A percentile compares a stretch with the other conserved stretches of the same genome.
phyloP scores from a whole-genome alignment of 108 stramenopile genomes.

The Epithemia pelagica region DNA sequence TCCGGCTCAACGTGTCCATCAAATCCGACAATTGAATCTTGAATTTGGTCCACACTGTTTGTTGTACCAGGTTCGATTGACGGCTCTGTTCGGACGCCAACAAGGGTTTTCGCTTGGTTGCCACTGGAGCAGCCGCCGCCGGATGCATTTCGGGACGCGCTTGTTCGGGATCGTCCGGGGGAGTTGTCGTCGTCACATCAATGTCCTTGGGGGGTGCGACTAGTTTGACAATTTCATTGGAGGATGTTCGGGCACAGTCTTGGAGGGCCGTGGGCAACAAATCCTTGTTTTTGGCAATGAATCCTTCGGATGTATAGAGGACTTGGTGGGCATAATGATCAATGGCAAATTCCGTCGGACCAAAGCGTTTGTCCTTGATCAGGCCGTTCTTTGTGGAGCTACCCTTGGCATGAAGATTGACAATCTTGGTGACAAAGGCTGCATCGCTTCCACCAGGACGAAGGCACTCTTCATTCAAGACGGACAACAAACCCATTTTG shows the following conservation, averaged over 20 bases:
- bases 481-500: conserved; percentile 78
- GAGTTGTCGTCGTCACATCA: conserved; percentile 8
- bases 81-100: not conserved
- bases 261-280: conserved; percentile 65
- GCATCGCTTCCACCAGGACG: conserved; percentile 84
- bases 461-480: conserved; percentile 96
- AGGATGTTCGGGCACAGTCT: conserved; percentile 49
- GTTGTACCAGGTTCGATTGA: conserved; percentile 25
- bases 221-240: conserved; percentile 51
- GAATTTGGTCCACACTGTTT: conserved; percentile 80
- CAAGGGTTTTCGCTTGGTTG: conserved; percentile 4
- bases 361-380: conserved; percentile 44
- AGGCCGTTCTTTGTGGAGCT: conserved; percentile 47
- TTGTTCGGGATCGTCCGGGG: not conserved
- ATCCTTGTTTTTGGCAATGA: conserved; percentile 86
- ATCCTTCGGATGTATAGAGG: conserved; percentile 77
- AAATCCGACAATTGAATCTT: conserved; percentile 65
- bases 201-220: too few relatives aligned
- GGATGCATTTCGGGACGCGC: conserved; percentile 14
- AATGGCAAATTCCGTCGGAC: conserved; percentile 76
- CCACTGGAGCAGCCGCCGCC: not conserved
- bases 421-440: conserved; percentile 66
- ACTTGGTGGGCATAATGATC: conserved; percentile 93
- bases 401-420: conserved; percentile 39
- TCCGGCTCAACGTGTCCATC: conserved; percentile 53